phyloP scores from a whole-genome alignment of 495 filamentous ascomycete genomes.

The Aspergillus cristatus region DNA sequence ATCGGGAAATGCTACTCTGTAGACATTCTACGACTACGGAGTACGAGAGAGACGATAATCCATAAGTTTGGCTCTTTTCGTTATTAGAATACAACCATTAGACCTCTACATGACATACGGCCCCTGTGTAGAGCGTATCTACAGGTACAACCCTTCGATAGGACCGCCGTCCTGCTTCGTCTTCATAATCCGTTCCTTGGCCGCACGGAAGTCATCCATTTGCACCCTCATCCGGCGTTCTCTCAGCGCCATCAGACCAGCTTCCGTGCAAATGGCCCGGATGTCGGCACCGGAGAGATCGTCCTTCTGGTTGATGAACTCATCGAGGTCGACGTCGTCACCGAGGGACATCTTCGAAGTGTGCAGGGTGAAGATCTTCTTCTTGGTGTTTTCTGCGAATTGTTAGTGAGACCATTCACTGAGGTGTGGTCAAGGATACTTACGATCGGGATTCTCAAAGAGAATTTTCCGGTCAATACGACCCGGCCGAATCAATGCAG shows the following conservation, averaged over 20 bases:
- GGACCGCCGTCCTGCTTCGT: constrained; percentile 98
- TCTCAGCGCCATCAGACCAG: constrained; percentile 87
- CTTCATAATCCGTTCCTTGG: constrained; percentile 90
- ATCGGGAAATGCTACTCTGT: no score
- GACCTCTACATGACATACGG: constrained; percentile 6
- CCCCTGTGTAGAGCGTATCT: constrained; percentile 25
- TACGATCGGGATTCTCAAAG: constrained; percentile 96
- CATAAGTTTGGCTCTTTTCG: constrained; percentile 10
- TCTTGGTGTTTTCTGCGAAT: constrained; percentile 80
- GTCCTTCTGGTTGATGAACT: constrained; percentile 98
- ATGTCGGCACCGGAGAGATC: constrained; percentile 97
- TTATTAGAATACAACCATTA: constrained; percentile 23
- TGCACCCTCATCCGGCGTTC: constrained; percentile 97
- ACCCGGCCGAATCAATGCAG: constrained; percentile 90
- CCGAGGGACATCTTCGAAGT: constrained; percentile 98
- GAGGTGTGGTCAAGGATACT: constrained; percentile 17
- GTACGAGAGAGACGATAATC: no score
- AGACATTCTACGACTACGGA: no score
- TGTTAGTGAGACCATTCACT: constrained; percentile 22
- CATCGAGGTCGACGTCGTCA: constrained; percentile 91
- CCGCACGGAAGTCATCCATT: constrained; percentile 95
- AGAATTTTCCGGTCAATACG: constrained; percentile 99
- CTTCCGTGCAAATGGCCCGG: constrained; percentile 97
- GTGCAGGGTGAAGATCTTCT: constrained; percentile 99
- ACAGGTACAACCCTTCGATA: constrained; percentile 92